phyloP scores from a whole-genome alignment of 176 grass and related monocot species.

The Saccharum officinarum region DNA sequence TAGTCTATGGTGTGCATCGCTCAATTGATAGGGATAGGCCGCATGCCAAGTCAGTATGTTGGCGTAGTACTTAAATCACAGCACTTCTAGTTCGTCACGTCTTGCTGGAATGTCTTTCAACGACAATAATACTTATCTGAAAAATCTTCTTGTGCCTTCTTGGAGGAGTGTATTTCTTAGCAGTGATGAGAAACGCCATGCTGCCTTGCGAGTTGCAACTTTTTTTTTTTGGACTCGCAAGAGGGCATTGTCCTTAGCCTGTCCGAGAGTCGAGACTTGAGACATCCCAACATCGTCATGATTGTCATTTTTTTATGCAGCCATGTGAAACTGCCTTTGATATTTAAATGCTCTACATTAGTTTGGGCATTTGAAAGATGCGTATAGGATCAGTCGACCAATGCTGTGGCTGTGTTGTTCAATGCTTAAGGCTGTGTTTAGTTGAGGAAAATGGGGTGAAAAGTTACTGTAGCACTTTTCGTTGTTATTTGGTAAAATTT shows the following conservation, averaged over 20 bases:
- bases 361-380: neutral
- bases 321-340: conserved; percentile 14
- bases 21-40: neutral
- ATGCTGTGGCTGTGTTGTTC: neutral
- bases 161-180: neutral
- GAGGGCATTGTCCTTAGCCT: neutral
- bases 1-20: neutral
- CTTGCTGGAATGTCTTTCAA: neutral
- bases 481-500: too few relatives aligned
- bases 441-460: too few relatives aligned
- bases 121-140: neutral
- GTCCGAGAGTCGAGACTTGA: neutral
- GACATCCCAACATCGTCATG: neutral
- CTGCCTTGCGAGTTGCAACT: neutral
- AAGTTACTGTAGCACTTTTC: too few relatives aligned
- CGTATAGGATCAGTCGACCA: neutral
- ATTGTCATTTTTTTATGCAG: neutral
- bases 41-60: neutral
- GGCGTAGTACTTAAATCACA: conserved; percentile 2
- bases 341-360: neutral
- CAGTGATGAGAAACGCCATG: neutral
- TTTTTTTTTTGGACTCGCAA: neutral
- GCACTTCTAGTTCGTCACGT: neutral
- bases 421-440: too few relatives aligned
- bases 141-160: neutral